Base-by-base conservation (phyloP, 306 rosid species). In the Medicago arabica region DNA sequence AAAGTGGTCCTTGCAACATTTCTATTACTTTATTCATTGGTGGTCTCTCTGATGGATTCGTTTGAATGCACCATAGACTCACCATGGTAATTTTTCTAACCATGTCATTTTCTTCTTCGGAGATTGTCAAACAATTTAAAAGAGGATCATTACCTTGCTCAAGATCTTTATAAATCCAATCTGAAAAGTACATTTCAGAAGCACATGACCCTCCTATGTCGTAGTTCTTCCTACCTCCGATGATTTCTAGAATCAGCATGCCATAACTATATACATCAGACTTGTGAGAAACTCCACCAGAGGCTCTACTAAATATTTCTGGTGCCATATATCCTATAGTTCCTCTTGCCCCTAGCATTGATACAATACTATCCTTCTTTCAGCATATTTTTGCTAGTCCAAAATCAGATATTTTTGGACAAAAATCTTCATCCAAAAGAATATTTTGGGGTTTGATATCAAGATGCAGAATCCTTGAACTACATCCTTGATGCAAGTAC, bases 151-250 rank as follows among this genome's bases (percentile, higher is more conserved):
- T 6, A n/a, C 15, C 8, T 66, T 1, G 36, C 11, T 66, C 53
- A 41, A 66, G 53, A 66, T 40, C 70, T 4, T 65, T 65, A 18
- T 65, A 39, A 39, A 65, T 18, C 34, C 16, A 17, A 0, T 65
- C 16, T 2, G 34, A 15, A 40, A 65, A 65, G 9, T 18, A 65
- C 51, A 38, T 65, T 40, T 65, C 70, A 18, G 9, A 16, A 4
- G 34, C 40, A 40, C 9, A 16, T 3, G 85, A 81, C 0, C 49
- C 44, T 63, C 15, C 36, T 6, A 4, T 40, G 2, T 60, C 75
- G 18, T 43, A 40, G 8, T 78, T 72, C 65, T 75, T 82, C 76
- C 78, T 85, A 18, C 80, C 77, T 25, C 84, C 80, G 36, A 82
- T 67, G 67, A 79, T 75, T 18, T 78, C 86, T n/a, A 82, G 59